phyloP scores from a whole-genome alignment of 1,139 yeast species.

The Eremothecium gossypii region DNA sequence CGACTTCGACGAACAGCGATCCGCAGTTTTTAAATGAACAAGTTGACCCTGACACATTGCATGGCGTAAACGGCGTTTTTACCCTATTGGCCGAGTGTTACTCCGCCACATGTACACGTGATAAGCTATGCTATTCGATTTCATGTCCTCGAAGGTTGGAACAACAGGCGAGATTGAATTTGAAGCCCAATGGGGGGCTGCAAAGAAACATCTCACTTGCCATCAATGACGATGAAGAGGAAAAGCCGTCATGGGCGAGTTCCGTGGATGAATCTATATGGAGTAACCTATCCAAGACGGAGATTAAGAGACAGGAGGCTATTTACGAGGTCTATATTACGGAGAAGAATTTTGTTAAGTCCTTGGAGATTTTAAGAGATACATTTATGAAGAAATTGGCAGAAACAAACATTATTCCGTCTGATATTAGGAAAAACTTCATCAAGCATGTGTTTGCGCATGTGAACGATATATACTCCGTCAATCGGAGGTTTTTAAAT shows the following conservation, averaged over 20 bases:
- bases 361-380: constrained; percentile 85
- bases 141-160: constrained; percentile 97
- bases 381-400: constrained; percentile 89
- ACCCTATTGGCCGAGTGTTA: constrained; percentile 89
- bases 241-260: constrained; percentile 88
- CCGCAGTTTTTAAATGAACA: constrained; percentile 5
- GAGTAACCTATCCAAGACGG: constrained; percentile 71
- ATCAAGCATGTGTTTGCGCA: constrained; percentile 88
- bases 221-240: constrained; percentile 68
- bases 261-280: constrained; percentile 78
- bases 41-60: constrained; percentile 19
- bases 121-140: constrained; percentile 80
- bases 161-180: constrained; percentile 85
- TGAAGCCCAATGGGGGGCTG: constrained; percentile 84
- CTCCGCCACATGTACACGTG: constrained; percentile 91
- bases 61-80: constrained; percentile 76
- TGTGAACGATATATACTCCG: constrained; percentile 75
- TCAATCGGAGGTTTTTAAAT: constrained; percentile 79
- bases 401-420: constrained; percentile 79
- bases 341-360: constrained; percentile 91
- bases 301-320: constrained; percentile 88
- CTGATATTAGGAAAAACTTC: constrained; percentile 79
- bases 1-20: constrained; percentile 19
- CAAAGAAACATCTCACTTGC: constrained; percentile 74
- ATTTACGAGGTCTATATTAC: constrained; percentile 91